Evolutionary conservation across 495 filamentous ascomycete genomes (phyloP), one percentile per base, ranked within the genome.

Genomic region (Penicillium paradoxum): DNA sequence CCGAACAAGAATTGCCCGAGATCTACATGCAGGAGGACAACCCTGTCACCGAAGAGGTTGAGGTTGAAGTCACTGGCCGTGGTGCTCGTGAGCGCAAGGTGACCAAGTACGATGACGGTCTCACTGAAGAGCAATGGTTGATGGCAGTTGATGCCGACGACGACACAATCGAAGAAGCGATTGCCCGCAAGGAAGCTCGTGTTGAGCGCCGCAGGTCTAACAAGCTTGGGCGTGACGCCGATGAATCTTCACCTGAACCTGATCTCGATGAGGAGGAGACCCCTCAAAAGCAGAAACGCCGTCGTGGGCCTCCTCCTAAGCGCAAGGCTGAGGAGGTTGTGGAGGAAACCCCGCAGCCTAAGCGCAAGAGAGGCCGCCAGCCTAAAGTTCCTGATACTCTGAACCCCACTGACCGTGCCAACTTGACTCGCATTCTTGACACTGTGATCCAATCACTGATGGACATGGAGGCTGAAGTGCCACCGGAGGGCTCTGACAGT

Each of bases 81-180:
- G 93, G 93, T 49, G 91, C 91, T 51, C 85, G 93, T 72, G 95
- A 97, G 73, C 83, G 93, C 59, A 97, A 89, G 62, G 79, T 88
- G 47, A 90, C 96, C 53, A 88, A 88, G 66, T 98, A 98, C 66
- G 93, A 98, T 67, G 93, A 98, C 62, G 93, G 95, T 24, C 84
- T 98, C 37, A 96, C 93, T 3, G 95, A 97, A 68, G 93, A 97
- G 72, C 95, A 98, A 72, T 98, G 93, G 93, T 66, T 88, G 29
- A 77, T 81, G 66, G 92, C 93, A 49, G 90, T 98, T 32, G 93
- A 97, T 64, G 89, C 95, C 52, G 91, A 97, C 49, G 93, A 98
- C 9, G 95, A 97, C 56, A 85, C 82, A 0, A 89, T 96, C 43
- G 93, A 98, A 66, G 91, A 89, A 51, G 93, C 92, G 11, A 89